Evolutionary conservation across 1,284 basidiomycete genomes (phyloP).

Genomic region (Ganoderma lucidum): DNA sequence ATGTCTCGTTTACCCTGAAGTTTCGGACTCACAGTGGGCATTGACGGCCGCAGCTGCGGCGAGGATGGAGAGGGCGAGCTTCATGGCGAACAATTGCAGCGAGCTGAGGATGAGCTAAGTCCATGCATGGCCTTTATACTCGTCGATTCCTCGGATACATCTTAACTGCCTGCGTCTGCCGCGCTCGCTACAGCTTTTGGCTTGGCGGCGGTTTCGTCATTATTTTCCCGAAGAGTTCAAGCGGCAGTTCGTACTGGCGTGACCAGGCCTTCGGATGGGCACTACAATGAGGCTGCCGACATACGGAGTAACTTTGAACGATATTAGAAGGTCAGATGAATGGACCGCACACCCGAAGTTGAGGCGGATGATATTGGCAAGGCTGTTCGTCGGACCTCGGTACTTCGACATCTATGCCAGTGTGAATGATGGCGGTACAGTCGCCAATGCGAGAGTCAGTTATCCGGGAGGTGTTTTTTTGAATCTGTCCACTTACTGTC

Average conservation of each 20-base stretch:
- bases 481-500: neutral
- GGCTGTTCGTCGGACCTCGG: constrained; percentile 27
- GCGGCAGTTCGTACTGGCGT: constrained; percentile 19
- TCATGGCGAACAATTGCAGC: constrained; percentile 34
- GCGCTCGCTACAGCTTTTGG: constrained; percentile 14
- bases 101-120: constrained; percentile 12
- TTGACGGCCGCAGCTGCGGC: constrained; percentile 48
- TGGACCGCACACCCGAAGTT: constrained; percentile 26
- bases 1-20: neutral
- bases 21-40: constrained; percentile 50
- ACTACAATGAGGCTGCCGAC: neutral
- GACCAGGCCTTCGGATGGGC: constrained; percentile 10
- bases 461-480: neutral
- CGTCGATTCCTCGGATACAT: neutral
- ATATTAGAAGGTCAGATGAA: constrained; percentile 22
- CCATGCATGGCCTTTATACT: constrained; percentile 22
- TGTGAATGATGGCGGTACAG: neutral
- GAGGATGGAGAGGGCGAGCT: constrained; percentile 42
- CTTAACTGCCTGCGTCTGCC: neutral
- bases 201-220: neutral
- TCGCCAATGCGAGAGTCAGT: neutral
- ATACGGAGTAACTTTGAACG: neutral
- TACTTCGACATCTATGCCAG: neutral
- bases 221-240: constrained; percentile 16
- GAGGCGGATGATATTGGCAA: constrained; percentile 25